phyloP scores from a whole-genome alignment of 2,329 filamentous ascomycete species.

The Aureobasidium lini region DNA sequence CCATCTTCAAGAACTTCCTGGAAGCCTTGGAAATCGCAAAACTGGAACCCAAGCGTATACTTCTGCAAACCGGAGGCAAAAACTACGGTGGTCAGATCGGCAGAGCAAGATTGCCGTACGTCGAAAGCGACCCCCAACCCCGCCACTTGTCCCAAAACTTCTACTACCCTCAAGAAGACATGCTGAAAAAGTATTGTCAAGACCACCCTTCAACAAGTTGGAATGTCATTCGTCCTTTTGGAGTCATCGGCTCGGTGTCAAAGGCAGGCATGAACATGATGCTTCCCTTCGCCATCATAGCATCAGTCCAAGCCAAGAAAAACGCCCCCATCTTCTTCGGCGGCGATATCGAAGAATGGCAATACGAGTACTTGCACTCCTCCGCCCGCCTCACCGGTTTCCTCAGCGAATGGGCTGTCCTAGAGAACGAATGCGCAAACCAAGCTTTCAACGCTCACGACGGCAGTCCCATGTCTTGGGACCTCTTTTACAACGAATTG shows the following conservation, averaged over 20 bases:
- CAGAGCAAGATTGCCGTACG: slow-evolving; percentile 34
- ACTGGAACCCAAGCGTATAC: slow-evolving; percentile 40
- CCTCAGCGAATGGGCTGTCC: slow-evolving; percentile 44
- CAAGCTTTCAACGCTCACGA: slow-evolving; percentile 46
- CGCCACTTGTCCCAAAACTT: slow-evolving; percentile 44
- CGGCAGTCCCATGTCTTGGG: slow-evolving; percentile 39
- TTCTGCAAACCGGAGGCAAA: slow-evolving; percentile 47
- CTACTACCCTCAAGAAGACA: slow-evolving; percentile 49
- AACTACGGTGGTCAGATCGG: slow-evolving; percentile 45
- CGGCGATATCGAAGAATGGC: slow-evolving; percentile 38
- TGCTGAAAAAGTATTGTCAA: slow-evolving; percentile 37
- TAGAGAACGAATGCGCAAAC: slow-evolving; percentile 31
- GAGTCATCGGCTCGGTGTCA: slow-evolving; percentile 43
- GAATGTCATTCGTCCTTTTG: slow-evolving; percentile 43
- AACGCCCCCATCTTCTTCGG: slow-evolving; percentile 38
- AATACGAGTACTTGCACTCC: slow-evolving; percentile 34
- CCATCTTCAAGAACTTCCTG: slow-evolving; percentile 43
- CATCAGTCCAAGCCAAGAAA: slow-evolving; percentile 39
- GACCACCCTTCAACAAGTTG: slow-evolving; percentile 30
- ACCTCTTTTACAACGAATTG: slow-evolving; percentile 41
- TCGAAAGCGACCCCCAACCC: slow-evolving; percentile 39
- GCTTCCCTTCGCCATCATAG: slow-evolving; percentile 44
- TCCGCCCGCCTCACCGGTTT: slow-evolving; percentile 43
- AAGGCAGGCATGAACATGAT: slow-evolving; percentile 46
- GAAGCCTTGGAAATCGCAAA: slow-evolving; percentile 34